Conservation (phyloP, 768 basidiomycete species). For the Termitomyces sp. region DNA sequence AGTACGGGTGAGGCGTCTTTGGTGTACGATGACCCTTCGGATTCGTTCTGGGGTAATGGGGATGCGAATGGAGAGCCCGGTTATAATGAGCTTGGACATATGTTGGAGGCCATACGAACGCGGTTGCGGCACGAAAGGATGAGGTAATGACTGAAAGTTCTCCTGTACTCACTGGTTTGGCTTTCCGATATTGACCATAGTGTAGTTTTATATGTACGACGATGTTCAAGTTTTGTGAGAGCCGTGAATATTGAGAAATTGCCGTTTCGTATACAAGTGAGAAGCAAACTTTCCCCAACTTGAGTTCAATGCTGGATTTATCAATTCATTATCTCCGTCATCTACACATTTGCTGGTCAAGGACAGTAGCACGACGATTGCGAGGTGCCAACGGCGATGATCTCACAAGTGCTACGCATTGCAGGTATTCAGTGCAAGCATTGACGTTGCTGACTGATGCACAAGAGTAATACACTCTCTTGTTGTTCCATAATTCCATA, state of each 20-base stretch:
- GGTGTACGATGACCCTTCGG: conserved; percentile 47
- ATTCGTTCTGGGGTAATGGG: conserved; percentile 68
- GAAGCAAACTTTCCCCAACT: no score
- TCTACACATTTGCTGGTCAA: no score
- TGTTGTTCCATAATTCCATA: not conserved
- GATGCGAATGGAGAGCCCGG: conserved; percentile 27
- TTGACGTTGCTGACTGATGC: not conserved
- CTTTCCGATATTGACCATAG: not conserved
- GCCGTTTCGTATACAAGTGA: no score
- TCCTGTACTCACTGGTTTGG: not conserved
- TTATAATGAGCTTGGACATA: conserved; percentile 57
- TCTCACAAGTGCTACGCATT: not conserved
- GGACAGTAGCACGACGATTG: no score
- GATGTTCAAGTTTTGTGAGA: not conserved
- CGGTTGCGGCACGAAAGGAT: conserved; percentile 26
- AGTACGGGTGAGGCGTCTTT: conserved; percentile 46
- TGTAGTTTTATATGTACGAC: not conserved
- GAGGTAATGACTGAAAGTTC: not conserved
- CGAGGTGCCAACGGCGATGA: no score
- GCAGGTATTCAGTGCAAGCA: not conserved
- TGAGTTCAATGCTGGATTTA: no score
- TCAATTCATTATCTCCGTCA: no score
- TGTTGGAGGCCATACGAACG: conserved; percentile 51
- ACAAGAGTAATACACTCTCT: not conserved
- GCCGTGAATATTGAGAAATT: no score